Percentiles rank a stretch among this genome's conserved stretches.
These are phyloP conservation scores for Solanum aculeatissimum DNA, from an alignment of 305 asterid genomes.

Conservation along the genomic window DNA sequence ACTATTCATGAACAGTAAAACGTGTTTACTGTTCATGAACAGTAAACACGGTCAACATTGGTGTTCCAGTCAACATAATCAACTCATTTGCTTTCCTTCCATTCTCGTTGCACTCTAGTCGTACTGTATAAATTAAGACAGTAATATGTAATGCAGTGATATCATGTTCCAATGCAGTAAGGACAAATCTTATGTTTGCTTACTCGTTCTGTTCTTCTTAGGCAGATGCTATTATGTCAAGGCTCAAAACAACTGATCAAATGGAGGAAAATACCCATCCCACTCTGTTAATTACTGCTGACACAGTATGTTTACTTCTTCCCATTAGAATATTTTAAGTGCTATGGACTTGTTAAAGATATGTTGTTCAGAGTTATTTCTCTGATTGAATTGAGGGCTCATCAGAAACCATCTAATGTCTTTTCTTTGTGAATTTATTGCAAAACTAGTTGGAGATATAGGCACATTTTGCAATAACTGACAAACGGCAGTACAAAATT, in stretches of 20 bases:
- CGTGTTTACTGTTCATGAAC: no score
- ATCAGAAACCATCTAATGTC: neutral
- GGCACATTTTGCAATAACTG: neutral
- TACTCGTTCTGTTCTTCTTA: slow-evolving; percentile 12
- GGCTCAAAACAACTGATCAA: slow-evolving; percentile 22
- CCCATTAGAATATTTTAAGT: neutral
- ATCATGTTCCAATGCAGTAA: neutral
- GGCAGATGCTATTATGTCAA: slow-evolving; percentile 66
- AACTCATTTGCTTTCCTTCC: neutral
- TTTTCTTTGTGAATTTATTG: neutral
- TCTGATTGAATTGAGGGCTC: neutral
- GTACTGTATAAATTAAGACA: neutral
- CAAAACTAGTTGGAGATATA: neutral
- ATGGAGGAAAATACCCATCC: slow-evolving; percentile 29
- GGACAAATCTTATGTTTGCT: neutral
- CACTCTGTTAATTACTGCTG: slow-evolving; percentile 70
- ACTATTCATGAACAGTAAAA: no score
- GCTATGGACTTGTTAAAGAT: neutral
- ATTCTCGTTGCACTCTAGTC: neutral
- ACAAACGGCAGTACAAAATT: neutral
- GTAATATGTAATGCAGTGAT: neutral
- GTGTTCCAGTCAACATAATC: no score
- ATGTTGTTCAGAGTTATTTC: neutral
- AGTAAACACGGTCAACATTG: no score
- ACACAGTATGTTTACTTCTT: slow-evolving; percentile 46